These are phyloP conservation scores for Bruguiera hainesii DNA, from an alignment of 441 rosid genomes.

Conservation along the genomic window DNA sequence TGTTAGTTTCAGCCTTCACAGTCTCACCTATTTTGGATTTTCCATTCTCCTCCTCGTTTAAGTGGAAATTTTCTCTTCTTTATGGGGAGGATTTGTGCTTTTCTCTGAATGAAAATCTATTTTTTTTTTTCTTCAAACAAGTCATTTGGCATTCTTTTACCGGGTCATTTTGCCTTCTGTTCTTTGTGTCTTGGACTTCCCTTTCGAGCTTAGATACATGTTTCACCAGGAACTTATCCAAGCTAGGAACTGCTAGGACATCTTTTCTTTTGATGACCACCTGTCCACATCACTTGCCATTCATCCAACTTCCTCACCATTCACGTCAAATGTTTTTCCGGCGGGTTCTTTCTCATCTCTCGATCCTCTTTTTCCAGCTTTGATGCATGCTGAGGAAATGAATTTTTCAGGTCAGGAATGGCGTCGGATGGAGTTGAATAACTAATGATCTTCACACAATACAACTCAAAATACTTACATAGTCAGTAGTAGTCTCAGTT, in stretches of 20 bases:
- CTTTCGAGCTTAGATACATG: slow-evolving; percentile 70
- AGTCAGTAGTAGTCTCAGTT: slow-evolving; percentile 32
- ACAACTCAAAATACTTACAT: slow-evolving; percentile 40
- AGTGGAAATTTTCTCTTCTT: slow-evolving; percentile 45
- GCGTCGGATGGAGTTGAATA: slow-evolving; percentile 25
- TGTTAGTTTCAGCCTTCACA: neutral
- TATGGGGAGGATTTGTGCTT: neutral
- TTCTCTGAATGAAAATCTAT: slow-evolving; percentile 16
- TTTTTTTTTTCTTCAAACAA: slow-evolving; percentile 13
- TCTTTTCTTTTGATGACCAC: slow-evolving; percentile 20
- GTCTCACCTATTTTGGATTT: neutral
- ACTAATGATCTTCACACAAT: slow-evolving; percentile 24
- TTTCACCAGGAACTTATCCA: slow-evolving; percentile 80
- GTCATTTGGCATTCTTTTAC: slow-evolving; percentile 19
- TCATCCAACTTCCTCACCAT: slow-evolving; percentile 29
- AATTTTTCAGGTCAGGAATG: slow-evolving; percentile 43
- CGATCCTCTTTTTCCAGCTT: slow-evolving; percentile 42
- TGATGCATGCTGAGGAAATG: slow-evolving; percentile 40
- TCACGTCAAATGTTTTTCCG: slow-evolving; percentile 31
- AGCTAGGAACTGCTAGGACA: slow-evolving; percentile 48
- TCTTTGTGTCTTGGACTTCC: slow-evolving; percentile 77
- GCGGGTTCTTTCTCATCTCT: slow-evolving; percentile 31
- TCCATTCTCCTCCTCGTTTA: slow-evolving; percentile 21
- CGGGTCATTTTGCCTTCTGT: slow-evolving; percentile 28
- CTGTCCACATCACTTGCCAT: slow-evolving; percentile 16